Evolutionary conservation across 1,139 yeast genomes (phyloP).

Genomic region (Pichia cactophila): DNA sequence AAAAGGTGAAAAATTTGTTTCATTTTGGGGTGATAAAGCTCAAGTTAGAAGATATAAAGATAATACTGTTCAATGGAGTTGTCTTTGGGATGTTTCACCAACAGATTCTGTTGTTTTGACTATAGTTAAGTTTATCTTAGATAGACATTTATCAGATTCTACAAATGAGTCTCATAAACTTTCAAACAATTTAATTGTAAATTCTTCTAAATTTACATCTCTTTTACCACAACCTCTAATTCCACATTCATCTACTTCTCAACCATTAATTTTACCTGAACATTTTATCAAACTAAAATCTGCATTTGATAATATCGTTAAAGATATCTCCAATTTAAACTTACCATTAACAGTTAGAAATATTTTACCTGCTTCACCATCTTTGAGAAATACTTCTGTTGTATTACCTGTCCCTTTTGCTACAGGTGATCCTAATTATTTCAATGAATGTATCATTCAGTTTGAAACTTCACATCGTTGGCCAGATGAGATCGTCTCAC

Average conservation of each 20-base stretch:
- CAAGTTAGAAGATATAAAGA: constrained; percentile 87
- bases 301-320: constrained; percentile 62
- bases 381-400: constrained; percentile 66
- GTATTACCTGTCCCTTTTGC: constrained; percentile 83
- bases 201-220: constrained; percentile 39
- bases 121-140: constrained; percentile 56
- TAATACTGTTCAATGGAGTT: constrained; percentile 83
- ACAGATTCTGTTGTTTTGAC: constrained; percentile 59
- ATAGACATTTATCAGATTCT: constrained; percentile 42
- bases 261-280: constrained; percentile 41
- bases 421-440: constrained; percentile 64
- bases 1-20: constrained; percentile 56
- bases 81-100: constrained; percentile 58
- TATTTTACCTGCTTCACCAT: constrained; percentile 63
- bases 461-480: constrained; percentile 87
- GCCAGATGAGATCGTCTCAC: constrained; percentile 86
- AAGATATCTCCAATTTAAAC: constrained; percentile 38
- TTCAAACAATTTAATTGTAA: constrained; percentile 36
- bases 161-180: constrained; percentile 30
- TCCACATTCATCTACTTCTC: constrained; percentile 44
- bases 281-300: constrained; percentile 49
- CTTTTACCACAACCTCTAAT: constrained; percentile 54
- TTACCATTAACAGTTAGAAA: constrained; percentile 71
- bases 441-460: constrained; percentile 74
- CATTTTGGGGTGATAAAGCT: constrained; percentile 85